Evolutionary conservation across 352 stramenopile genomes (phyloP).

Genomic region (Pythium brachiatum): DNA sequence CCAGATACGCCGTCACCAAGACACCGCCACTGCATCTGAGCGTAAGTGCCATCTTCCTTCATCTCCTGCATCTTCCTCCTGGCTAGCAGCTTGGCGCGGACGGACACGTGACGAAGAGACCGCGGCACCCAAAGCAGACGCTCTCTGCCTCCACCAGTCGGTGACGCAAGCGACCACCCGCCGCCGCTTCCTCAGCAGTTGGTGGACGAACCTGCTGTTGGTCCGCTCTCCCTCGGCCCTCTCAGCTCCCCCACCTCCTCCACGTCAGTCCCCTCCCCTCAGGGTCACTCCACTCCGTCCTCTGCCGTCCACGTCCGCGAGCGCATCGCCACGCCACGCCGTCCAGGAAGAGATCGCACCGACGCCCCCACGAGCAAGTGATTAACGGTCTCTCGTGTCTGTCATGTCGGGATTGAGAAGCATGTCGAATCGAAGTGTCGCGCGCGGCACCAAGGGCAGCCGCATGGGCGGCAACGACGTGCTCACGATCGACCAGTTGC

Average conservation of each 20-base stretch:
- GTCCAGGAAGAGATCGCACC: conserved; percentile 11
- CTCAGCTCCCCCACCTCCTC: background rate
- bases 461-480: conserved; percentile 81
- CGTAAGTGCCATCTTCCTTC: conserved; percentile 17
- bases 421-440: conserved; percentile 70
- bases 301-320: conserved; percentile 11
- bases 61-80: conserved; percentile 2
- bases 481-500: conserved; percentile 85
- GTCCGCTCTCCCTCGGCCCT: background rate
- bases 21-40: background rate
- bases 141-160: background rate
- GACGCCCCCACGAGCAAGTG: background rate
- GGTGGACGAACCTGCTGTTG: background rate
- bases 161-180: background rate
- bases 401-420: conserved; percentile 17
- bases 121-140: background rate
- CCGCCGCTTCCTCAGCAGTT: background rate
- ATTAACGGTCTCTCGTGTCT: conserved; percentile 25
- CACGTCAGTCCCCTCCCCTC: background rate
- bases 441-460: conserved; percentile 38
- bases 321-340: conserved; percentile 11
- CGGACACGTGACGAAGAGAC: conserved; percentile 12
- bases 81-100: conserved; percentile 8
- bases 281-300: background rate
- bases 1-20: conserved; percentile 11